A percentile compares a stretch with the other conserved stretches of the same genome.
Conservation (phyloP, 306 rosid species). For the Acmispon strigosus region DNA sequence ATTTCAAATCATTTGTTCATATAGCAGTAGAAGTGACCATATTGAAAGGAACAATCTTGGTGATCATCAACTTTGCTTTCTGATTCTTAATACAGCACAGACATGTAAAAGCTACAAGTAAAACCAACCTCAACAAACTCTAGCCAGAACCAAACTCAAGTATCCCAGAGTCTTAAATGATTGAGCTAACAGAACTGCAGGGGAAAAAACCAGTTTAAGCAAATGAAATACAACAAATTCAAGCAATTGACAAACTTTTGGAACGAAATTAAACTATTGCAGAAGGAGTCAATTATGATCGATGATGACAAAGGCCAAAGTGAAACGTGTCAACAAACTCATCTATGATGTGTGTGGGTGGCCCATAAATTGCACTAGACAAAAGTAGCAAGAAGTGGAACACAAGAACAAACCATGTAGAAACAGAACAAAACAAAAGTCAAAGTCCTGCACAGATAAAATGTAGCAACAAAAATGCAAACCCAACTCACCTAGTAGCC, state of each 20-base stretch:
- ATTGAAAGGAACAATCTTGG: not conserved
- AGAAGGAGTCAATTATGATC: slow-evolving; percentile 17
- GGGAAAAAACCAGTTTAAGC: not conserved
- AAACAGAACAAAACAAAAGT: slow-evolving; percentile 21
- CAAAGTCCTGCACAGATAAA: slow-evolving; percentile 19
- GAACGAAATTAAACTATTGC: not conserved
- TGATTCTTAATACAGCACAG: not conserved
- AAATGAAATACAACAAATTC: slow-evolving; percentile 13
- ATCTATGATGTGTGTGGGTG: not conserved
- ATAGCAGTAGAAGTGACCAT: not conserved
- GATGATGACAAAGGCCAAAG: not conserved
- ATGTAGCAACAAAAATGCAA: slow-evolving; percentile 8
- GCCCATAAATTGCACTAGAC: slow-evolving; percentile 13
- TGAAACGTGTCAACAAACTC: not conserved
- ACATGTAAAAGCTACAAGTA: not conserved
- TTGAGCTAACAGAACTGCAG: not conserved
- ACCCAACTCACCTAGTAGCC: slow-evolving; percentile 12
- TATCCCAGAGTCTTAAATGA: not conserved
- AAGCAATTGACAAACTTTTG: slow-evolving; percentile 5
- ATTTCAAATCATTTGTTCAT: not conserved
- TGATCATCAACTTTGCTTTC: not conserved
- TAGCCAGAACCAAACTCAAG: slow-evolving; percentile 11
- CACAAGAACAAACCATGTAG: slow-evolving; percentile 4
- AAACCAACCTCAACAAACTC: slow-evolving; percentile 8
- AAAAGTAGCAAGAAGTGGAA: slow-evolving; percentile 15